A percentile compares a stretch with the other conserved stretches of the same genome.
phyloP scores from a whole-genome alignment of 2,329 filamentous ascomycete genomes.

The Daldinia eschscholtzii region DNA sequence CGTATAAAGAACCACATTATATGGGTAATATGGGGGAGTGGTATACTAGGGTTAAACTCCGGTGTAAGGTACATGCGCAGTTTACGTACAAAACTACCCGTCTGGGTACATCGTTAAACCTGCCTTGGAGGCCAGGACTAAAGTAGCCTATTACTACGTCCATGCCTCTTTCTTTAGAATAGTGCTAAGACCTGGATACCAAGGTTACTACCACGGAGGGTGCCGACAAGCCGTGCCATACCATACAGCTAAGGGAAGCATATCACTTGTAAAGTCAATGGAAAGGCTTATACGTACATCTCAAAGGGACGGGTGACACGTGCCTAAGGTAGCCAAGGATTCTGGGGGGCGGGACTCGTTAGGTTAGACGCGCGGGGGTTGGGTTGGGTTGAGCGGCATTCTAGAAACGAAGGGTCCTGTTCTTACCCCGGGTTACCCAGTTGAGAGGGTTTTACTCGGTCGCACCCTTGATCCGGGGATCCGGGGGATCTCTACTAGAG shows the following conservation, averaged over 20 bases:
- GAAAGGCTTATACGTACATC: background rate
- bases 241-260: too few relatives aligned
- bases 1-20: background rate
- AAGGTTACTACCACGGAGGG: background rate
- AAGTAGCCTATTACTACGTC: background rate
- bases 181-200: too few relatives aligned
- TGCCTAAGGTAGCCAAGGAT: background rate
- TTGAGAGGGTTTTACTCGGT: background rate
- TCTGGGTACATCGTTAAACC: background rate
- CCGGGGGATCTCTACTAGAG: background rate
- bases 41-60: background rate
- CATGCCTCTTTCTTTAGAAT: background rate
- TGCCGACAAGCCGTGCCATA: too few relatives aligned
- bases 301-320: background rate
- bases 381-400: background rate
- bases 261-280: too few relatives aligned
- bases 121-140: background rate
- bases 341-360: background rate
- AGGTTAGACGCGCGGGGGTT: background rate
- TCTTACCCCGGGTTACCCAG: background rate
- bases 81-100: slow-evolving; percentile 6
- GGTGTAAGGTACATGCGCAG: background rate
- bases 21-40: background rate
- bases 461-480: background rate
- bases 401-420: background rate